phyloP scores from a whole-genome alignment of 106 monocot genomes.

The Dendrobium nobile region DNA sequence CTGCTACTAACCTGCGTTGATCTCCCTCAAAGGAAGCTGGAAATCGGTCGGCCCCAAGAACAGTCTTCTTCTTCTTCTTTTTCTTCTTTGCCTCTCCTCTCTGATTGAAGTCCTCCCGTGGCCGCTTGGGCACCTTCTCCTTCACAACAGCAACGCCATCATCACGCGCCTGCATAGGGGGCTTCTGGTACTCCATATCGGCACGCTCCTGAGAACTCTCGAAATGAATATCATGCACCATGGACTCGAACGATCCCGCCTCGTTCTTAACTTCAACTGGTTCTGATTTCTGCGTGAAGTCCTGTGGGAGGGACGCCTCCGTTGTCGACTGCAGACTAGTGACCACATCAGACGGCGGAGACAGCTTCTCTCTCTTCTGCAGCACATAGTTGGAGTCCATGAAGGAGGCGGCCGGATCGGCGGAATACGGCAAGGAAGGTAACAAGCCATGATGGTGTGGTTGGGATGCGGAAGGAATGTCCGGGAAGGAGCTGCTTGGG shows the following conservation, averaged over 20 bases:
- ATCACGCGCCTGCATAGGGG: not conserved
- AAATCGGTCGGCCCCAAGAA: not conserved
- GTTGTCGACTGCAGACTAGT: not conserved
- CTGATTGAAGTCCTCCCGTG: slow-evolving; percentile 2
- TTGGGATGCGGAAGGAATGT: slow-evolving; percentile 2
- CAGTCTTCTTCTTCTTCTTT: slow-evolving; percentile 1
- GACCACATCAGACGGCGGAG: not conserved
- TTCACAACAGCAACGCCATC: not conserved
- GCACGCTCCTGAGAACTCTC: not conserved
- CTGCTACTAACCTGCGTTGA: not conserved
- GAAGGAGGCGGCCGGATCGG: not conserved
- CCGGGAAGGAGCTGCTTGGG: not conserved
- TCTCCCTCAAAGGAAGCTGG: not conserved
- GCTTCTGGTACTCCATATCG: not conserved
- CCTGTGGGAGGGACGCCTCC: not conserved
- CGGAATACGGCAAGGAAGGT: not conserved
- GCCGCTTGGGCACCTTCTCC: slow-evolving; percentile 6
- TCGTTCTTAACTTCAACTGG: slow-evolving; percentile 1
- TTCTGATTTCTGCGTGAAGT: not conserved
- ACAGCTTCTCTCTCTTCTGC: slow-evolving; percentile 7
- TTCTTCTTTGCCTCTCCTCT: slow-evolving; percentile 2
- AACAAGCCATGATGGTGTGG: not conserved
- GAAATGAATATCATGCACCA: not conserved
- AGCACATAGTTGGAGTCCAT: slow-evolving; percentile 1
- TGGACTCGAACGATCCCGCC: not conserved